Conservation (phyloP, 495 filamentous ascomycete genomes). For the Penicillium ucsense region DNA sequence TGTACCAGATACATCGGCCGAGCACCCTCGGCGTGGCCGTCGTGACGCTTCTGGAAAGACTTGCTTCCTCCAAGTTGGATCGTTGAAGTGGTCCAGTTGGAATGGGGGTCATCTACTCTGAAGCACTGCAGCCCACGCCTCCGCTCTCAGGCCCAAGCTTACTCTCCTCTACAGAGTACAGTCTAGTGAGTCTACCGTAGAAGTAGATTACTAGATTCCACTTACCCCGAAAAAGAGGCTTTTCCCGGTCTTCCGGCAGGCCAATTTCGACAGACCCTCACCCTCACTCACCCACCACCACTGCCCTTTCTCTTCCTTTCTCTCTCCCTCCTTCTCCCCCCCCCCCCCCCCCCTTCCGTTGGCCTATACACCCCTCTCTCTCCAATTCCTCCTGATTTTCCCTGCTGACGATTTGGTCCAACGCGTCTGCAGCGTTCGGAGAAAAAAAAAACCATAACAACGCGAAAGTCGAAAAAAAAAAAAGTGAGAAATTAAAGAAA, state of each 20-base stretch:
- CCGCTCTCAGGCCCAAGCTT: slow-evolving; percentile 14
- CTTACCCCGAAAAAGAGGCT: too few relatives aligned
- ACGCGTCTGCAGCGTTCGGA: slow-evolving; percentile 9
- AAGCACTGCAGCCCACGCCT: not conserved
- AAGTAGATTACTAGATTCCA: too few relatives aligned
- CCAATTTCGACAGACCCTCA: not conserved
- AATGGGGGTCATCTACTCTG: too few relatives aligned
- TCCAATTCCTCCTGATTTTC: not conserved
- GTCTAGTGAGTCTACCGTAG: too few relatives aligned
- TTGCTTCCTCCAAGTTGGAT: too few relatives aligned
- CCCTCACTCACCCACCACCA: slow-evolving; percentile 5
- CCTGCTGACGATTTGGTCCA: slow-evolving; percentile 2
- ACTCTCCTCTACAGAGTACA: slow-evolving; percentile 3
- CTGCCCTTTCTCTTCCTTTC: slow-evolving; percentile 10
- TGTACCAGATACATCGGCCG: too few relatives aligned
- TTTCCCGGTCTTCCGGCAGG: too few relatives aligned
- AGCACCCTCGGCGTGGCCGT: too few relatives aligned
- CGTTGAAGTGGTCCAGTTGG: too few relatives aligned
- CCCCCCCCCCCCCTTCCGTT: not conserved
- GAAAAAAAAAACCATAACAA: slow-evolving; percentile 1
- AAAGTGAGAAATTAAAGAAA: too few relatives aligned
- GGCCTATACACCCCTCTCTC: slow-evolving; percentile 4
- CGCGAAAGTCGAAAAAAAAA: not conserved
- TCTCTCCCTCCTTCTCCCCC: slow-evolving; percentile 2
- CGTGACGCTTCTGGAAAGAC: too few relatives aligned